Percentiles rank a stretch among this genome's conserved stretches.
phyloP scores from a whole-genome alignment of 1,139 yeast species.

The Yamadazyma friedrichii region DNA sequence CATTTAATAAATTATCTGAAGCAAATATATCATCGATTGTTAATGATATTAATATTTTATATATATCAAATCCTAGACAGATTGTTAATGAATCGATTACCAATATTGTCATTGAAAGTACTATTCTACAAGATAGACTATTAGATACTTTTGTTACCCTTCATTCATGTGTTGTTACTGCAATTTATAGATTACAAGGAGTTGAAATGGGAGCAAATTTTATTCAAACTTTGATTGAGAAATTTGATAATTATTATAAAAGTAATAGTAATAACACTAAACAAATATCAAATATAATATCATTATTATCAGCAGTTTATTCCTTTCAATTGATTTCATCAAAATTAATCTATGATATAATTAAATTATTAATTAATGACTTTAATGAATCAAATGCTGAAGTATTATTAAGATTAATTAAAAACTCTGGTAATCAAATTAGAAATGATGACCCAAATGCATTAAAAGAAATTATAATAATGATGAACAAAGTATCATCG shows the following conservation, averaged over 20 bases:
- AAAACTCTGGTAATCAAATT: constrained; percentile 79
- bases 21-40: constrained; percentile 73
- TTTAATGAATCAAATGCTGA: constrained; percentile 77
- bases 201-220: constrained; percentile 88
- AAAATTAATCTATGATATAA: constrained; percentile 72
- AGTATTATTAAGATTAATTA: constrained; percentile 64
- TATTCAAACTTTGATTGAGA: constrained; percentile 75
- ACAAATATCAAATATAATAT: constrained; percentile 67
- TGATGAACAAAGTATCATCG: constrained; percentile 41
- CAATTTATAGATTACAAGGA: constrained; percentile 78
- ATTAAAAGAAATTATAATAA: constrained; percentile 70
- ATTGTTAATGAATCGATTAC: constrained; percentile 70
- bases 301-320: constrained; percentile 74
- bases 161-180: constrained; percentile 75
- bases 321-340: constrained; percentile 75
- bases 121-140: constrained; percentile 62
- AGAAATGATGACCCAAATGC: constrained; percentile 89
- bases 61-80: constrained; percentile 69
- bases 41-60: constrained; percentile 63
- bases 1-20: constrained; percentile 83
- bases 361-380: constrained; percentile 52
- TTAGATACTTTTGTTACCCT: constrained; percentile 77
- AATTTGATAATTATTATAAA: constrained; percentile 42
- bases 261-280: constrained; percentile 33
- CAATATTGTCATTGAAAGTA: constrained; percentile 59